Conservation (phyloP, 441 rosid genomes). For the Aquilaria agallochum region DNA sequence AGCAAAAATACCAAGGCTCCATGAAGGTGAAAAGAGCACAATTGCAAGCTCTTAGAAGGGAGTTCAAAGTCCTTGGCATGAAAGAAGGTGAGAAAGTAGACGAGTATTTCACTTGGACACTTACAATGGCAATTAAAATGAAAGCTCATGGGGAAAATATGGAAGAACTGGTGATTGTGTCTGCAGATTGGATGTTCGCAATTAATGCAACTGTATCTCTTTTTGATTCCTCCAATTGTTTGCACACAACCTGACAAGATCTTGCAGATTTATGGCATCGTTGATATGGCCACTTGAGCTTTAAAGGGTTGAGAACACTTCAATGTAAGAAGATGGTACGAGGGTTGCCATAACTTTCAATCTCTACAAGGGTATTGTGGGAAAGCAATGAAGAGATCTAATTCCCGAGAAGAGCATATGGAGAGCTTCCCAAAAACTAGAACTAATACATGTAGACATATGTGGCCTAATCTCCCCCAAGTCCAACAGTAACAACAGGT, state of each 20-base stretch:
- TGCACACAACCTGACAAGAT: no score
- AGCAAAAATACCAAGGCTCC: no score
- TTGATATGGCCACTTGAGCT: no score
- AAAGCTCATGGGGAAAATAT: conserved; percentile 5
- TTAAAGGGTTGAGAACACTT: no score
- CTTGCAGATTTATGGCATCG: no score
- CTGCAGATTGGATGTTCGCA: background rate
- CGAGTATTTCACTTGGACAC: conserved; percentile 1
- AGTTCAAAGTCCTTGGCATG: conserved; percentile 6
- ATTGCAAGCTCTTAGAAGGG: conserved; percentile 4
- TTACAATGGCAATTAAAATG: conserved; percentile 14
- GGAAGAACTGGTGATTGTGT: conserved; percentile 1
- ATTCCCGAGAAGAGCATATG: no score
- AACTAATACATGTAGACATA: background rate
- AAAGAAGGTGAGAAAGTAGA: conserved; percentile 9
- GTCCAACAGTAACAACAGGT: background rate
- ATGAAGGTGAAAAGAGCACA: background rate
- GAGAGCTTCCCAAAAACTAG: background rate
- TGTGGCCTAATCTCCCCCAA: background rate
- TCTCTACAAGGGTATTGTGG: no score
- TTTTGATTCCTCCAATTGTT: no score
- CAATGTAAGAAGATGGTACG: no score
- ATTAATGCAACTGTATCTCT: no score
- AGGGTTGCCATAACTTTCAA: no score
- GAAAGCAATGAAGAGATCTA: no score